phyloP scores from a whole-genome alignment of 2,329 filamentous ascomycete species.

The Madurella fahalii region DNA sequence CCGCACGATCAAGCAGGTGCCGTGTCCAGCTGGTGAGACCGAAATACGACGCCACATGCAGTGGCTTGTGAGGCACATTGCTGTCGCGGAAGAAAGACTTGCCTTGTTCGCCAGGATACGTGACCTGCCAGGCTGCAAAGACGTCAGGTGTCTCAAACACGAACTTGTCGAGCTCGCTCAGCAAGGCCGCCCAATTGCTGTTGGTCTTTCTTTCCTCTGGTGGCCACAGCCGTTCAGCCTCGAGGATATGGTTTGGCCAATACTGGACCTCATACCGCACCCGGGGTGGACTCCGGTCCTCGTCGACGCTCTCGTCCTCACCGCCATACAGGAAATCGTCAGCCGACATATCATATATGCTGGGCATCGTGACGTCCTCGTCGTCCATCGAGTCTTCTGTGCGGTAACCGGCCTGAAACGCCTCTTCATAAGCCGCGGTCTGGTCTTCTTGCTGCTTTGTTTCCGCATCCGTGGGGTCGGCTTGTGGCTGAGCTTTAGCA shows the following conservation, averaged over 20 bases:
- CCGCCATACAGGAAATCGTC: not conserved
- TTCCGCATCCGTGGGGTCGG: not conserved
- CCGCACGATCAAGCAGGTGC: conserved; percentile 14
- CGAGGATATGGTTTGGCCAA: conserved; percentile 19
- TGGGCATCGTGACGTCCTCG: conserved; percentile 8
- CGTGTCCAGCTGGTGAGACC: conserved; percentile 13
- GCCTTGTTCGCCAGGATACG: not conserved
- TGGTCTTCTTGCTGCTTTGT: not conserved
- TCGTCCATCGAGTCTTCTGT: conserved; percentile 16
- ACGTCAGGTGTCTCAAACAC: conserved; percentile 7
- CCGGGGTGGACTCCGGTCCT: not conserved
- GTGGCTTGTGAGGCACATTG: conserved; percentile 5
- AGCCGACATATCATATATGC: too few relatives aligned
- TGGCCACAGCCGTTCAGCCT: conserved; percentile 17
- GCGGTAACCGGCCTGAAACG: not conserved
- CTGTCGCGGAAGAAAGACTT: not conserved
- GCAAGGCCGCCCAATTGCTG: conserved; percentile 14
- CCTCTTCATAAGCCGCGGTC: not conserved
- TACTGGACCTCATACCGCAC: conserved; percentile 21
- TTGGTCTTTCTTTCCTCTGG: conserved; percentile 14
- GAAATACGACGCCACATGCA: conserved; percentile 19
- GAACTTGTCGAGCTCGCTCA: conserved; percentile 22
- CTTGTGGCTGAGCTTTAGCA: not conserved
- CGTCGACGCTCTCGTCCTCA: not conserved
- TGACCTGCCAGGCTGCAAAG: conserved; percentile 19